A percentile compares a stretch with the other conserved stretches of the same genome.
Evolutionary conservation across 805 yeast genomes (phyloP).

Genomic region (Saccharomycodes ludwigii): DNA sequence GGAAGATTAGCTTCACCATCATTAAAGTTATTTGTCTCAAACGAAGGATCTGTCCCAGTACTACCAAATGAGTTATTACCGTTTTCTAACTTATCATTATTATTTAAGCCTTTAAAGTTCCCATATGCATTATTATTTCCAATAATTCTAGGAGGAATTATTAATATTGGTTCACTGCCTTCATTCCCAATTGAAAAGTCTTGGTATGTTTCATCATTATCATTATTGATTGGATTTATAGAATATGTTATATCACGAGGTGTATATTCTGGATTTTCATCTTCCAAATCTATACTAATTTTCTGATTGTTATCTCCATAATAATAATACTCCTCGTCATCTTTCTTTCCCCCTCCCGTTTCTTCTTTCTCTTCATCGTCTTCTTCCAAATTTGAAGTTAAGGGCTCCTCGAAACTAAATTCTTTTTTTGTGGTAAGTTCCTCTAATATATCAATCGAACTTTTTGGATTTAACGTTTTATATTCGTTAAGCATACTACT

Average conservation of each 20-base stretch:
- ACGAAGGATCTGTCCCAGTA: not conserved
- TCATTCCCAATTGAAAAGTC: too few relatives aligned
- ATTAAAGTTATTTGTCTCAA: too few relatives aligned
- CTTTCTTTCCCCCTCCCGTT: not conserved
- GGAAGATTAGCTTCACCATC: not conserved
- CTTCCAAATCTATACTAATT: too few relatives aligned
- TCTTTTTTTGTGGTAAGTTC: not conserved
- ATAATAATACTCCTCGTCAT: not conserved
- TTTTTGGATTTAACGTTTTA: not conserved
- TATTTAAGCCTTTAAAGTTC: too few relatives aligned
- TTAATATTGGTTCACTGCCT: too few relatives aligned
- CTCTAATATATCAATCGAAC: not conserved
- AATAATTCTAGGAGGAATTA: too few relatives aligned
- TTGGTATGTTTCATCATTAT: too few relatives aligned
- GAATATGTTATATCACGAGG: too few relatives aligned
- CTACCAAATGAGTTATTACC: slow-evolving; percentile 1
- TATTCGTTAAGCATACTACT: not conserved
- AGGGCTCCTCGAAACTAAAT: not conserved
- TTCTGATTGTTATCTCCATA: not conserved
- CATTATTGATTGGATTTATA: too few relatives aligned
- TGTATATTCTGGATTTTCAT: too few relatives aligned
- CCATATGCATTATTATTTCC: too few relatives aligned
- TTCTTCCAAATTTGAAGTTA: slow-evolving; percentile 1
- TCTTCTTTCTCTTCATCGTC: slow-evolving; percentile 1
- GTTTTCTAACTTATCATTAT: too few relatives aligned